Evolutionary conservation across 2,329 filamentous ascomycete species (phyloP).

Genomic region (Microdochium trichocladiopsis): DNA sequence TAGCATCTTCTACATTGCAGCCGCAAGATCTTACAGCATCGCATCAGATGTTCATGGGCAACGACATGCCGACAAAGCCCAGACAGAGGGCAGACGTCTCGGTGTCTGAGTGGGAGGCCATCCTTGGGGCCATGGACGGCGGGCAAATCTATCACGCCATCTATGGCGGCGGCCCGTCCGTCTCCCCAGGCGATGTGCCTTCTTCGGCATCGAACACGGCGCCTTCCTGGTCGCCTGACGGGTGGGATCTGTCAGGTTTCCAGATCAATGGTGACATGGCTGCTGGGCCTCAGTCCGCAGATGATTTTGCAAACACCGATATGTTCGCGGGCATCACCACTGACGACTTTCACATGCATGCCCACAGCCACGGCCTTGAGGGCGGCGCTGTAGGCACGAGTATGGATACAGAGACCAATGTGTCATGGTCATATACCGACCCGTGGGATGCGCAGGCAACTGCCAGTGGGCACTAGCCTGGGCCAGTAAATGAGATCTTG

Average conservation of each 20-base stretch:
- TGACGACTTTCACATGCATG: slow-evolving; percentile 15
- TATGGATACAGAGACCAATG: neutral
- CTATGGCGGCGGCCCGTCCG: slow-evolving; percentile 56
- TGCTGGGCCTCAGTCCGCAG: slow-evolving; percentile 42
- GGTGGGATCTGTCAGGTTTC: slow-evolving; percentile 47
- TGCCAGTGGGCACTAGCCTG: neutral
- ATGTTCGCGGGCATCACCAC: slow-evolving; percentile 34
- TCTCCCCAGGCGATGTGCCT: slow-evolving; percentile 37
- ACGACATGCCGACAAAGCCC: slow-evolving; percentile 28
- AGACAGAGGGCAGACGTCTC: slow-evolving; percentile 38
- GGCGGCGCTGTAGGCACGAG: neutral
- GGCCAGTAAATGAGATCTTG: too few species aligned
- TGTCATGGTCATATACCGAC: neutral
- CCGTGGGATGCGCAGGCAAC: neutral
- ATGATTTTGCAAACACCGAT: slow-evolving; percentile 40
- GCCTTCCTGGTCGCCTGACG: slow-evolving; percentile 47
- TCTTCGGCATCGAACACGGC: slow-evolving; percentile 24
- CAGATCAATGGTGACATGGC: slow-evolving; percentile 39
- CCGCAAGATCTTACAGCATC: slow-evolving; percentile 9
- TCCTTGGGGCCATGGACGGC: slow-evolving; percentile 73
- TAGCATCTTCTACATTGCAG: slow-evolving; percentile 4
- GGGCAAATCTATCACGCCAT: slow-evolving; percentile 76
- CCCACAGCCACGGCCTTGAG: neutral
- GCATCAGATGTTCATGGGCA: slow-evolving; percentile 25
- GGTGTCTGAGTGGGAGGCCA: slow-evolving; percentile 72